Conservation (phyloP, 225 moss, liverwort and hornwort species). For the Marchantia polymorpha region DNA sequence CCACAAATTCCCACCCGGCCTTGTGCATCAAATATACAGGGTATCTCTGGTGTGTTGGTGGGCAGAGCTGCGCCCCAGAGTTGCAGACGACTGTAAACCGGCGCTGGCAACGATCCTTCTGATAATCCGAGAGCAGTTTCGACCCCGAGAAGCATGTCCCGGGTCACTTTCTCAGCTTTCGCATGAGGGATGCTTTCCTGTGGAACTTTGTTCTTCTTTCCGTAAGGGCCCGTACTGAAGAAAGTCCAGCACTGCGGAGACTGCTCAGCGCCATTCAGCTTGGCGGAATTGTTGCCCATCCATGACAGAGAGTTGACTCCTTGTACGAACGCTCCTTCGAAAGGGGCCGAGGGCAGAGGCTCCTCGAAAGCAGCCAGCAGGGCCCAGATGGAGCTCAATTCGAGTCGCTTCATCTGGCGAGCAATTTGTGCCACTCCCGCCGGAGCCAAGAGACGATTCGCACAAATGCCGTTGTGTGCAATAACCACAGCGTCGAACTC, state of each 20-base stretch:
- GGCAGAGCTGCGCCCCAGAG: slow-evolving; percentile 55
- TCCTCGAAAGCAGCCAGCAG: slow-evolving; percentile 88
- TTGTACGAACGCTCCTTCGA: slow-evolving; percentile 89
- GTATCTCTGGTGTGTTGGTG: slow-evolving; percentile 74
- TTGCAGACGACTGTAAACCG: slow-evolving; percentile 74
- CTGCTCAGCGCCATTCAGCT: slow-evolving; percentile 46
- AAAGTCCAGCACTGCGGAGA: slow-evolving; percentile 89
- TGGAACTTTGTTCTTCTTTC: slow-evolving; percentile 91
- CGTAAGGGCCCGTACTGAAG: slow-evolving; percentile 84
- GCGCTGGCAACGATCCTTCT: slow-evolving; percentile 66
- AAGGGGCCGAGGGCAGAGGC: slow-evolving; percentile 48
- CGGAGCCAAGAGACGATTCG: slow-evolving; percentile 86
- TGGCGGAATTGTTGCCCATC: slow-evolving; percentile 91
- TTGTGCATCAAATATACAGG: slow-evolving; percentile 86
- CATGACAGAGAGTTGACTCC: slow-evolving; percentile 77
- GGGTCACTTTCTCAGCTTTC: slow-evolving; percentile 69
- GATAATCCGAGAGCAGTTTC: slow-evolving; percentile 73
- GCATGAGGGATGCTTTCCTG: slow-evolving; percentile 90
- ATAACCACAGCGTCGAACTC: slow-evolving; percentile 84
- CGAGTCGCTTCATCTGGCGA: slow-evolving; percentile 91
- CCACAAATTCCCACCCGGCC: slow-evolving; percentile 91
- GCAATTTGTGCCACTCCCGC: slow-evolving; percentile 72
- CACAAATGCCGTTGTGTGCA: slow-evolving; percentile 97
- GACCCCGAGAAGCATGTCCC: slow-evolving; percentile 85
- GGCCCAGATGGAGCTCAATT: slow-evolving; percentile 95